phyloP scores from a whole-genome alignment of 257 asterid species.

The Galeopsis tetrahit region DNA sequence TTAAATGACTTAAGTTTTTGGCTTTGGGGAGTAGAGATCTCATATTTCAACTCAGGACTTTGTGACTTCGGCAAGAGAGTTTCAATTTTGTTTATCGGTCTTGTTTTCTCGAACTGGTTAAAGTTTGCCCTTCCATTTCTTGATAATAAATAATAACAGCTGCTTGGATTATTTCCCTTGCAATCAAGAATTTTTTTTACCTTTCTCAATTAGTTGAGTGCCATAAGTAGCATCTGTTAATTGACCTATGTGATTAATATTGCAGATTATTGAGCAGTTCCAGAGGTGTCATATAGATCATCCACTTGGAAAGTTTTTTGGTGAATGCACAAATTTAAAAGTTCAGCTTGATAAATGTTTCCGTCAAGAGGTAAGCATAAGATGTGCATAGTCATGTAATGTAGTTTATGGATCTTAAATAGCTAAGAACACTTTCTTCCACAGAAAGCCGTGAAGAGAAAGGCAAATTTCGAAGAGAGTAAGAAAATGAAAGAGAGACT shows the following conservation, averaged over 20 bases:
- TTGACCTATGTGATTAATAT: slow-evolving; percentile 9
- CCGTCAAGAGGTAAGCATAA: slow-evolving; percentile 68
- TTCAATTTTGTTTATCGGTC: too few relatives aligned
- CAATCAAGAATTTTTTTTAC: too few relatives aligned
- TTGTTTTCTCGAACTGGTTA: too few relatives aligned
- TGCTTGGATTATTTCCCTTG: too few relatives aligned
- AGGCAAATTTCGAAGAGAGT: slow-evolving; percentile 88
- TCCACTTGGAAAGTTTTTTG: slow-evolving; percentile 79
- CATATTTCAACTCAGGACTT: too few relatives aligned
- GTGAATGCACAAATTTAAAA: slow-evolving; percentile 79
- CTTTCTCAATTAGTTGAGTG: neutral
- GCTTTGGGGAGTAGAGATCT: too few relatives aligned
- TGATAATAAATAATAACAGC: too few relatives aligned
- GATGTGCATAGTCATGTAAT: neutral
- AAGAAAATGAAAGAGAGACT: slow-evolving; percentile 52
- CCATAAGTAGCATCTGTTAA: neutral
- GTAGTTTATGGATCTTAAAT: neutral
- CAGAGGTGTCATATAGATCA: slow-evolving; percentile 82
- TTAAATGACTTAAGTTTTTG: too few relatives aligned
- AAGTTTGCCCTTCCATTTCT: too few relatives aligned
- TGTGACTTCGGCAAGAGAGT: too few relatives aligned
- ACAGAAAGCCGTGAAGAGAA: slow-evolving; percentile 86
- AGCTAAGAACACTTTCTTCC: neutral
- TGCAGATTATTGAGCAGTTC: slow-evolving; percentile 75
- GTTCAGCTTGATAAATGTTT: slow-evolving; percentile 77